Evolutionary conservation across 495 filamentous ascomycete genomes (phyloP).

Genomic region (Xylaria bambusicola): DNA sequence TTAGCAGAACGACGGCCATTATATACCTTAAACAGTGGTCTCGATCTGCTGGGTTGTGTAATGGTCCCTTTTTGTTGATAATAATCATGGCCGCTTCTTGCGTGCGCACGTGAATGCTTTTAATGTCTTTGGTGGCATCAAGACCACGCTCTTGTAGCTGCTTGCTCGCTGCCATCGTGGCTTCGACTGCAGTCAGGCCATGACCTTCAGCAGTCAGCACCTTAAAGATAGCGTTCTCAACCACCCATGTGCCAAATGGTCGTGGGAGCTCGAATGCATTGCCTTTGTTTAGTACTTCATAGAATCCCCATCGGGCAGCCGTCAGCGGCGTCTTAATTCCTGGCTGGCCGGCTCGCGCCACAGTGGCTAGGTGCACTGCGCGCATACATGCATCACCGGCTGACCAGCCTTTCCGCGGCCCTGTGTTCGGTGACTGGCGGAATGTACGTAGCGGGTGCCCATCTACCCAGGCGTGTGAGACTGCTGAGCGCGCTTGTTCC

Average conservation of each 20-base stretch:
- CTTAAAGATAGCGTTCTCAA: slow-evolving; percentile 46
- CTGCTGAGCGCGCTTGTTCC: slow-evolving; percentile 35
- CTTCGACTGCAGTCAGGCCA: slow-evolving; percentile 42
- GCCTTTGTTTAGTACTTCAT: slow-evolving; percentile 31
- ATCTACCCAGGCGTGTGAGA: slow-evolving; percentile 47
- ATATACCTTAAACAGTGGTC: slow-evolving; percentile 51
- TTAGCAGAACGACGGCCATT: slow-evolving; percentile 43
- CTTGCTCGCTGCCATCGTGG: slow-evolving; percentile 34
- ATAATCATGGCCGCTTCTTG: slow-evolving; percentile 40
- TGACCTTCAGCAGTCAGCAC: slow-evolving; percentile 44
- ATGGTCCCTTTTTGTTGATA: slow-evolving; percentile 41
- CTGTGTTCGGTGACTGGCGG: slow-evolving; percentile 38
- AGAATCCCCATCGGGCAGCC: slow-evolving; percentile 42
- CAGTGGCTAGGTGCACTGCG: slow-evolving; percentile 45
- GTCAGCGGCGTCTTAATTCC: slow-evolving; percentile 40
- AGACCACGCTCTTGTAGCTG: slow-evolving; percentile 21
- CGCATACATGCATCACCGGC: slow-evolving; percentile 48
- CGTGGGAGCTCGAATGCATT: slow-evolving; percentile 30
- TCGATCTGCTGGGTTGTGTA: slow-evolving; percentile 48
- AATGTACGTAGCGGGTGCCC: slow-evolving; percentile 41
- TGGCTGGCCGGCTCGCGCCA: slow-evolving; percentile 37
- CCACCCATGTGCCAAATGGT: slow-evolving; percentile 36
- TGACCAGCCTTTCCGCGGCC: slow-evolving; percentile 50
- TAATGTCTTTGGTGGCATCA: slow-evolving; percentile 26
- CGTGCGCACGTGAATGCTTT: slow-evolving; percentile 37